Evolutionary conservation across 139 green algal genomes (phyloP), one percentile per base, ranked within the genome.

Genomic region (Tetradesmus lagerheimii): DNA sequence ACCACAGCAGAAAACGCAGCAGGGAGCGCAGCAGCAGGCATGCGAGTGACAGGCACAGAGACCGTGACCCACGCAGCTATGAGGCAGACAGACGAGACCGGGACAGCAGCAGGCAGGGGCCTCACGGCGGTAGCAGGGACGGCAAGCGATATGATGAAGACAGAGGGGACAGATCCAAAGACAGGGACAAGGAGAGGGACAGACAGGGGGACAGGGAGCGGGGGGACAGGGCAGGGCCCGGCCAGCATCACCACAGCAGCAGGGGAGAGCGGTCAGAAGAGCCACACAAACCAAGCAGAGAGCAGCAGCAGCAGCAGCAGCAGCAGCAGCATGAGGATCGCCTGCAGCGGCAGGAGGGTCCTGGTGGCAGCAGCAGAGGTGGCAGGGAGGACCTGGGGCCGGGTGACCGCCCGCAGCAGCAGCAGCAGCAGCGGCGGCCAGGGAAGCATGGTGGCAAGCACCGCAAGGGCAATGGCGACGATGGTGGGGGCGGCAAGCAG

Each of bases 341-440:
- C 71, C 71, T 41, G 77, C 77, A 37, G 39, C 38, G 77, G 77
- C 77, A 47, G 39, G 38, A 39, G 27, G 27, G 83, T 29, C 29
- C 14, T n/a, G 45, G 50, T 8, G 81, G 81, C 81, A 87, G 81
- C 81, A 87, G 81, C 47, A 87, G 81, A 41, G 29, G 16, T n/a
- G 81, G 50, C 31, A 74, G 81, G 29, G 47, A 43, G n/a, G 45
- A 89, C 16, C 9, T 15, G 57, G 71, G 37, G 29, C 23, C 2
- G 47, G 62, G 34, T 31, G 62, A 88, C 12, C 27, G 85, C 74
- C 71, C 84, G 43, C 80, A 29, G 43, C 80, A 66, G n/a, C 43
- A 89, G 45, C 43, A 84, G 71, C 45, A 35, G 43, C 43, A 38
- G 43, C 43, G 43, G 79, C 79, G 43, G 27, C 12, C 45, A 39